Percentiles rank a stretch among this genome's conserved stretches.
These are phyloP conservation scores for Leptographium wingfieldii DNA, from an alignment of 2,329 filamentous ascomycete genomes.

Conservation along the genomic window DNA sequence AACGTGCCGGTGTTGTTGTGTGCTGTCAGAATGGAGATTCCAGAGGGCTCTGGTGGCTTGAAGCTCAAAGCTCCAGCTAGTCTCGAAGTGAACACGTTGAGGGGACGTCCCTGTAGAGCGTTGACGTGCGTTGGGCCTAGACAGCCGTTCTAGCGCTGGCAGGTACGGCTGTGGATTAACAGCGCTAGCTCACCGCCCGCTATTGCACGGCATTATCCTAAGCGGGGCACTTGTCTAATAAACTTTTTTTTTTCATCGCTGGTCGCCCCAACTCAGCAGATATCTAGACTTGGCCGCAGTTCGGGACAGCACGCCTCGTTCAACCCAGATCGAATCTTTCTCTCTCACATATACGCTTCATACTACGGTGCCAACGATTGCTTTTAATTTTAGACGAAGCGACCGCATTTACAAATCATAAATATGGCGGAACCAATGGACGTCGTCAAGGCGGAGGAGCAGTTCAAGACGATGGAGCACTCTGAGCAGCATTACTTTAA, in stretches of 20 bases:
- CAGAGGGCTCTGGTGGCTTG: background rate
- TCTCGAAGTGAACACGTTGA: constrained; percentile 1
- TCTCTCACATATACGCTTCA: background rate
- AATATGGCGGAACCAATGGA: constrained; percentile 40
- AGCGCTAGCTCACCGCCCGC: background rate
- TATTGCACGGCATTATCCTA: constrained; percentile 2
- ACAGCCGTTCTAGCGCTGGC: background rate
- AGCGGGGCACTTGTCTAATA: constrained; percentile 1
- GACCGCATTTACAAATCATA: background rate
- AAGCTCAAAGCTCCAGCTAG: background rate
- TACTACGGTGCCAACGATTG: background rate
- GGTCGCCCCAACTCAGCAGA: background rate
- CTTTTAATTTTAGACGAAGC: background rate
- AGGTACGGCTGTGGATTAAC: background rate
- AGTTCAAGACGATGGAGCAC: constrained; percentile 67
- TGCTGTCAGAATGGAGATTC: background rate
- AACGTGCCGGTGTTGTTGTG: background rate
- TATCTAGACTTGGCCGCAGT: background rate
- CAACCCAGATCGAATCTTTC: background rate
- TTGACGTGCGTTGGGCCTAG: background rate
- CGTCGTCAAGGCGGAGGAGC: constrained; percentile 45
- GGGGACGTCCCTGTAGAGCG: background rate
- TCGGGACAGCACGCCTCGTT: background rate
- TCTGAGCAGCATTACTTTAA: constrained; percentile 99
- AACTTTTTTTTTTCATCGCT: constrained; percentile 3